Conservation (phyloP, 257 asterid species). For the Echites panduratus region DNA sequence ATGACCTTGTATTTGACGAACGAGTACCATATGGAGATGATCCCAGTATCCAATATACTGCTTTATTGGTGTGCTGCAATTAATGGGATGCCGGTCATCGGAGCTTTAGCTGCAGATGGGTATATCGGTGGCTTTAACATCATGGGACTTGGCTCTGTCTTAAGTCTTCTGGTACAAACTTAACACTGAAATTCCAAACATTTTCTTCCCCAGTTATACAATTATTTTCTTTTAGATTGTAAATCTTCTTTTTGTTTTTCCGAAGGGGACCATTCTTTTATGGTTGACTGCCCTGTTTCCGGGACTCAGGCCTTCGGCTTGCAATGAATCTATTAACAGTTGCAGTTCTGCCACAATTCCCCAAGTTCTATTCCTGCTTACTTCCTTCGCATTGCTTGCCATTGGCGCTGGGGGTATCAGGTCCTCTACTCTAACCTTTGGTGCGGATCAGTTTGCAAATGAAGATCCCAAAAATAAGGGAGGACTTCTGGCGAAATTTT, state of each 20-base stretch:
- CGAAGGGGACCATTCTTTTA: constrained; percentile 54
- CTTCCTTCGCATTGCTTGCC: constrained; percentile 48
- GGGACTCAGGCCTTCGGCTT: too few species aligned
- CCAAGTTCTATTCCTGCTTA: constrained; percentile 47
- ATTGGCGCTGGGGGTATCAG: constrained; percentile 66
- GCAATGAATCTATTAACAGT: too few species aligned
- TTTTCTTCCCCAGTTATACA: too few species aligned
- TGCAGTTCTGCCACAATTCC: too few species aligned
- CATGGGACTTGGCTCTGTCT: constrained; percentile 59
- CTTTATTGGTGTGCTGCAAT: constrained; percentile 69
- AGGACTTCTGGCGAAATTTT: constrained; percentile 32
- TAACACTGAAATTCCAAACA: too few species aligned
- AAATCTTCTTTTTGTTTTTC: constrained; percentile 2
- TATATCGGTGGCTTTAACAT: constrained; percentile 57
- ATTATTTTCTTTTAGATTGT: too few species aligned
- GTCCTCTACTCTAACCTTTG: constrained; percentile 63
- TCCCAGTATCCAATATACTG: constrained; percentile 43
- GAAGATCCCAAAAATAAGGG: constrained; percentile 13
- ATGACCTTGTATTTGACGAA: constrained; percentile 39
- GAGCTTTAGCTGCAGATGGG: constrained; percentile 69
- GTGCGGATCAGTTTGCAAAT: constrained; percentile 53
- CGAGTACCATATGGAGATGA: constrained; percentile 56
- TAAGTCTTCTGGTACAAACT: constrained; percentile 51
- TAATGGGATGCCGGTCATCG: constrained; percentile 51
- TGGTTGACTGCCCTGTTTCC: constrained; percentile 65